Percentiles rank a stretch among this genome's conserved stretches.
These are phyloP conservation scores for Mallotus japonicus DNA, from an alignment of 441 rosid species.

Conservation along the genomic window DNA sequence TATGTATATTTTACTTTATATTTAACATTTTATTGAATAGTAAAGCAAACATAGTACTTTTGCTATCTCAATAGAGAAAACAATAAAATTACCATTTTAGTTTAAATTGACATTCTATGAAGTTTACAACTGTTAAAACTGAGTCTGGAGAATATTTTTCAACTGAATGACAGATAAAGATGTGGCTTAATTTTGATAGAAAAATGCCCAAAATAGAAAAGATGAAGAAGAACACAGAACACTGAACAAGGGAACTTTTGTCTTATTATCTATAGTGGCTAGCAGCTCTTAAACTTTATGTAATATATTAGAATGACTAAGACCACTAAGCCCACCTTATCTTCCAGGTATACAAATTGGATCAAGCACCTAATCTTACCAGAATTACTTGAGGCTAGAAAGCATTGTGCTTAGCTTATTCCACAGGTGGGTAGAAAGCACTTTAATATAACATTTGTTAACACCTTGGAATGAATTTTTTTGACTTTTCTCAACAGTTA, in stretches of 20 bases:
- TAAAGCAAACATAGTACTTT: no score
- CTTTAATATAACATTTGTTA: slow-evolving; percentile 8
- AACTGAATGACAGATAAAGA: neutral
- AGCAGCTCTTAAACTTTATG: neutral
- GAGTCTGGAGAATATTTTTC: neutral
- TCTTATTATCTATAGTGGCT: neutral
- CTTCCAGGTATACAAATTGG: slow-evolving; percentile 24
- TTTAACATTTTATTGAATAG: no score
- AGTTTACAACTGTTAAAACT: no score
- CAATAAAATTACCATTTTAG: no score
- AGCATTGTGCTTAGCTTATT: neutral
- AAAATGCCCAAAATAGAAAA: neutral
- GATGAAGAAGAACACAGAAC: neutral
- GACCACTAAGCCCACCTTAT: slow-evolving; percentile 34
- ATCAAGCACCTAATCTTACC: slow-evolving; percentile 32
- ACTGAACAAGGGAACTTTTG: neutral
- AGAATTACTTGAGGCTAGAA: slow-evolving; percentile 27
- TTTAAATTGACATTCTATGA: no score
- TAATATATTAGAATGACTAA: slow-evolving; percentile 23
- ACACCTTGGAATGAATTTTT: neutral
- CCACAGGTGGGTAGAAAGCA: slow-evolving; percentile 25
- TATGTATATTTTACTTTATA: no score
- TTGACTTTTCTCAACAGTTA: slow-evolving; percentile 3
- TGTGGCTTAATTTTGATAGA: neutral
- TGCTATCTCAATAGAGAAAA: no score